Evolutionary conservation across 225 moss, liverwort and hornwort species (phyloP).

Genomic region (Climacium dendroides): DNA sequence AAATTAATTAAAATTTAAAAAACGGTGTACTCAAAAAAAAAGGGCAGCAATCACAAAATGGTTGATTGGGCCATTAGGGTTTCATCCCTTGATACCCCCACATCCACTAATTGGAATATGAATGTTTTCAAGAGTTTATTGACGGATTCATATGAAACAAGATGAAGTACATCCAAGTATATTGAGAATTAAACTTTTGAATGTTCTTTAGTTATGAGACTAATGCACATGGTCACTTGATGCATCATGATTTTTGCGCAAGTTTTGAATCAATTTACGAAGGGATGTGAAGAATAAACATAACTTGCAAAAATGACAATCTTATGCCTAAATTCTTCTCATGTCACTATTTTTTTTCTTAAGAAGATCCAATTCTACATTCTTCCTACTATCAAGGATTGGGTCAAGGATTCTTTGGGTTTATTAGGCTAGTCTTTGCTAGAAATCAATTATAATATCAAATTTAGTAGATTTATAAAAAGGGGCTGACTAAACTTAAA

Average conservation of each 20-base stretch:
- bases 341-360: not conserved
- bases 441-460: not conserved
- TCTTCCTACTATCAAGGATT: accelerated
- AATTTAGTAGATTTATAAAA: too few relatives aligned
- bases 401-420: not conserved
- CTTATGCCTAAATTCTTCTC: not conserved
- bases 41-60: too few relatives aligned
- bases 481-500: not conserved
- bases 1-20: too few relatives aligned
- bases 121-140: not conserved
- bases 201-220: not conserved
- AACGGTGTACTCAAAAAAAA: too few relatives aligned
- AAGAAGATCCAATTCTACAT: not conserved
- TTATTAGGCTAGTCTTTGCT: not conserved
- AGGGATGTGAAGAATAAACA: not conserved
- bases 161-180: not conserved
- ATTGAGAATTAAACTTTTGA: not conserved
- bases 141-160: not conserved
- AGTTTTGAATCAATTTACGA: not conserved
- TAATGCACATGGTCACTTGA: not conserved
- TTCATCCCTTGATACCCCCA: accelerated
- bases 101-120: not conserved
- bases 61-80: too few relatives aligned
- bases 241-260: not conserved
- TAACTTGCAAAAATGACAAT: not conserved